phyloP scores from a whole-genome alignment of 768 basidiomycete species.

The Naganishia vaughanmartiniae region DNA sequence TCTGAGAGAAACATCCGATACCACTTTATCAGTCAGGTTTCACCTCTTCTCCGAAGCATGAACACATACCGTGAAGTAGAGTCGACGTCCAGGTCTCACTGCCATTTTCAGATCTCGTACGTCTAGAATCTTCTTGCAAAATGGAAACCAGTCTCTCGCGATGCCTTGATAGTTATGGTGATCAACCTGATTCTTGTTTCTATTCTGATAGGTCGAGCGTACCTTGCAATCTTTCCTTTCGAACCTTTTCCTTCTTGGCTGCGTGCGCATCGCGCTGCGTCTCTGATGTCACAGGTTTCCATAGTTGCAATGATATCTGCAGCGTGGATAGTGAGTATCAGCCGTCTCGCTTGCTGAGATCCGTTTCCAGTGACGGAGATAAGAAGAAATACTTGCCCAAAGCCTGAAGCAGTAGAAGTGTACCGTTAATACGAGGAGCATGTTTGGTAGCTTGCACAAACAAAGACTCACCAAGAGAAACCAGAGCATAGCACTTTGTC shows the following conservation, averaged over 20 bases:
- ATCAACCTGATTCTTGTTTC: background rate
- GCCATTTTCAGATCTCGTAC: background rate
- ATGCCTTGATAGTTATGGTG: background rate
- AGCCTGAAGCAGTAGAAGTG: background rate
- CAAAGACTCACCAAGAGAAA: background rate
- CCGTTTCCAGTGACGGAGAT: too few relatives aligned
- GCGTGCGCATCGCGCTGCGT: background rate
- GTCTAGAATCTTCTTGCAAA: conserved; percentile 2
- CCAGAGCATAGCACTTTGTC: conserved; percentile 1
- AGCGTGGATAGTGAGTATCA: background rate
- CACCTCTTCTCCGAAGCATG: too few relatives aligned
- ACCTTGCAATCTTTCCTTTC: conserved; percentile 12
- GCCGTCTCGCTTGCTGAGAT: background rate
- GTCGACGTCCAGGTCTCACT: background rate
- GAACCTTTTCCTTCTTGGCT: background rate
- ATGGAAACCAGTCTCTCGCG: background rate
- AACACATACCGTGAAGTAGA: background rate
- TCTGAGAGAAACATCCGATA: background rate
- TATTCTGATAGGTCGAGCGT: background rate
- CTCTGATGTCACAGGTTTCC: background rate
- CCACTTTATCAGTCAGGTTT: background rate
- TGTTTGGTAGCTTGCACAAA: background rate
- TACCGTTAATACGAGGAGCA: background rate
- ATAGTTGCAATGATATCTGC: background rate
- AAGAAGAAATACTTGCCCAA: background rate